phyloP scores from a whole-genome alignment of 345 rosid species.

The Aethionema arabicum region DNA sequence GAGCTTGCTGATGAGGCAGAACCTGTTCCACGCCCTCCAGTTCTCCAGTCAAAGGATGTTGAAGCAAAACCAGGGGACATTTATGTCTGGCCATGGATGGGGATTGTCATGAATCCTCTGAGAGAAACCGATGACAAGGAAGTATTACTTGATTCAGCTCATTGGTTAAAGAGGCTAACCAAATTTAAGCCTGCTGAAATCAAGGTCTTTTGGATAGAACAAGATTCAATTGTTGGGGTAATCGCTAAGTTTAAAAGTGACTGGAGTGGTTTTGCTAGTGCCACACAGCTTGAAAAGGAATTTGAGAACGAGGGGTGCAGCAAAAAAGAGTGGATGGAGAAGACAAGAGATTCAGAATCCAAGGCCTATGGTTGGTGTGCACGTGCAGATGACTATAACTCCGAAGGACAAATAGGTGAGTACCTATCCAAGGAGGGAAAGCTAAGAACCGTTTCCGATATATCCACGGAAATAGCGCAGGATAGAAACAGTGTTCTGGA shows the following conservation, averaged over 20 bases:
- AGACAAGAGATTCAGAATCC: constrained; percentile 36
- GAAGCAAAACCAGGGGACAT: constrained; percentile 43
- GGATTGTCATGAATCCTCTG: constrained; percentile 48
- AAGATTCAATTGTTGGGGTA: constrained; percentile 43
- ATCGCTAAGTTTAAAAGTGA: constrained; percentile 53
- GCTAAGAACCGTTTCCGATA: constrained; percentile 53
- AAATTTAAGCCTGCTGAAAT: constrained; percentile 59
- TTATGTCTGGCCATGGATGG: constrained; percentile 92
- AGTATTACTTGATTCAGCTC: constrained; percentile 37
- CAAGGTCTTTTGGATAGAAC: constrained; percentile 48
- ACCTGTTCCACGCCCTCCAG: constrained; percentile 30
- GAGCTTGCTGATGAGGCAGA: constrained; percentile 60
- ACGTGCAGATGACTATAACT: constrained; percentile 59
- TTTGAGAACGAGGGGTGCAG: constrained; percentile 50
- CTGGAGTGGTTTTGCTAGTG: constrained; percentile 62
- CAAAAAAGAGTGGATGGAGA: constrained; percentile 58
- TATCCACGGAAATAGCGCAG: constrained; percentile 48
- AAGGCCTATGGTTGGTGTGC: constrained; percentile 78
- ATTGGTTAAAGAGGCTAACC: constrained; percentile 62
- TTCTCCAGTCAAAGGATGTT: constrained; percentile 13
- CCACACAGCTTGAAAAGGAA: constrained; percentile 61
- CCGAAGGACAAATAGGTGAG: constrained; percentile 66
- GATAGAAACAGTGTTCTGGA: constrained; percentile 48
- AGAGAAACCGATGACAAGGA: constrained; percentile 36
- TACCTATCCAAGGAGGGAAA: constrained; percentile 60